A percentile compares a stretch with the other conserved stretches of the same genome.
Evolutionary conservation across 768 basidiomycete genomes (phyloP).

Genomic region (Amylocystis lapponica): DNA sequence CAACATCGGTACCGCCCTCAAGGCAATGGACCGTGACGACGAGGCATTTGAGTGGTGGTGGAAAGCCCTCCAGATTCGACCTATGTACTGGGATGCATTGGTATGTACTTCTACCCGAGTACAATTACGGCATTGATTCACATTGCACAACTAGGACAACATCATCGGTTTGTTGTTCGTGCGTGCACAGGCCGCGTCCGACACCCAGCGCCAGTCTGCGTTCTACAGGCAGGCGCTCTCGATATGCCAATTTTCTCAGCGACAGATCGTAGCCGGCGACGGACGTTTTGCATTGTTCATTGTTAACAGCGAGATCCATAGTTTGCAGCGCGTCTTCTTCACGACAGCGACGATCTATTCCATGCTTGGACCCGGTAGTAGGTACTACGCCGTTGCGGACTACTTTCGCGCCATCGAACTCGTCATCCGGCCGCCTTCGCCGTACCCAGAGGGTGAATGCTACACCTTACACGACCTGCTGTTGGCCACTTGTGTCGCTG

Average conservation of each 20-base stretch:
- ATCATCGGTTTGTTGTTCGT: slow-evolving; percentile 27
- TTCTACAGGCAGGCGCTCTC: slow-evolving; percentile 26
- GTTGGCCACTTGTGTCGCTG: slow-evolving; percentile 32
- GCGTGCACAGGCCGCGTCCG: slow-evolving; percentile 12
- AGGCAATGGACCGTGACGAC: slow-evolving; percentile 25
- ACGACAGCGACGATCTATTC: slow-evolving; percentile 33
- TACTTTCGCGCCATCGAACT: slow-evolving; percentile 40
- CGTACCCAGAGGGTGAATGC: slow-evolving; percentile 12
- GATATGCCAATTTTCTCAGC: slow-evolving; percentile 29
- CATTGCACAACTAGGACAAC: slow-evolving; percentile 26
- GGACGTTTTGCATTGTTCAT: slow-evolving; percentile 19
- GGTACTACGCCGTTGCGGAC: slow-evolving; percentile 28
- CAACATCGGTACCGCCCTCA: slow-evolving; percentile 33
- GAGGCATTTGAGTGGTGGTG: slow-evolving; percentile 36
- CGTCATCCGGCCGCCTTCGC: slow-evolving; percentile 28
- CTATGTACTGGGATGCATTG: slow-evolving; percentile 30
- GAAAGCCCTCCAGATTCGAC: slow-evolving; percentile 29
- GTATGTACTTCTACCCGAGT: slow-evolving; percentile 9
- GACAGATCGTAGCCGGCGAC: slow-evolving; percentile 18
- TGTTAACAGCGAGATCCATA: slow-evolving; percentile 30
- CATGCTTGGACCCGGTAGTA: slow-evolving; percentile 24
- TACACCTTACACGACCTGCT: slow-evolving; percentile 34
- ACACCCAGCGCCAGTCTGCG: slow-evolving; percentile 1
- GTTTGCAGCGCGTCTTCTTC: slow-evolving; percentile 41
- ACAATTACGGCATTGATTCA: slow-evolving; percentile 2